Evolutionary conservation across 202 grass and related monocot genomes (phyloP).

Genomic region (Zoysia matrella): DNA sequence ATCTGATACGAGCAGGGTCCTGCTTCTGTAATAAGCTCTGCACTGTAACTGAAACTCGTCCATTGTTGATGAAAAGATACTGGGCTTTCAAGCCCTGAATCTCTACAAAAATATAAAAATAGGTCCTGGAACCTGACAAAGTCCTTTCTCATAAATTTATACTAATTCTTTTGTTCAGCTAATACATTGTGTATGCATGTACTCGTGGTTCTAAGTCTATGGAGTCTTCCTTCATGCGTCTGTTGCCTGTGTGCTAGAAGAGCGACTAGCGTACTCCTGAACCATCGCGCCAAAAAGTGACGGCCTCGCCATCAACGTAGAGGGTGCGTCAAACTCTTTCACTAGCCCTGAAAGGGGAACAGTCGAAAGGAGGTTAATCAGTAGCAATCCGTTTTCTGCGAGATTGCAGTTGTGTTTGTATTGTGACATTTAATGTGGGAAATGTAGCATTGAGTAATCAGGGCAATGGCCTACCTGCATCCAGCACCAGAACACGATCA

Average conservation of each 20-base stretch:
- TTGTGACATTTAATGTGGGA: slow-evolving; percentile 1
- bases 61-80: too few relatives aligned
- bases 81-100: too few relatives aligned
- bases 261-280: slow-evolving; percentile 57
- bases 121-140: too few relatives aligned
- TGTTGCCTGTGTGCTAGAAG: not conserved
- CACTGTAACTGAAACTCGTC: too few relatives aligned
- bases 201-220: not conserved
- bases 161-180: not conserved
- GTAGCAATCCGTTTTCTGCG: not conserved
- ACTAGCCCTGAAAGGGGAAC: slow-evolving; percentile 42
- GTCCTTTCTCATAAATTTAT: not conserved
- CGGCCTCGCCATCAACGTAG: slow-evolving; percentile 45
- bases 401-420: not conserved
- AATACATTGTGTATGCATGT: not conserved
- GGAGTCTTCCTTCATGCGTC: slow-evolving; percentile 5
- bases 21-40: too few relatives aligned
- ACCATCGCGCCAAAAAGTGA: slow-evolving; percentile 59
- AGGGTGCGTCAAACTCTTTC: slow-evolving; percentile 62
- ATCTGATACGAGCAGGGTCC: too few relatives aligned
- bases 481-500: slow-evolving; percentile 66
- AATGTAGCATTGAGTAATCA: slow-evolving; percentile 6
- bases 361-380: not conserved
- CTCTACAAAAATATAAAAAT: too few relatives aligned
- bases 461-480: slow-evolving; percentile 51